Percentiles rank a stretch among this genome's conserved stretches.
These are phyloP conservation scores for Staphylotrichum tortipilum DNA, from an alignment of 495 filamentous ascomycete genomes.

Conservation along the genomic window DNA sequence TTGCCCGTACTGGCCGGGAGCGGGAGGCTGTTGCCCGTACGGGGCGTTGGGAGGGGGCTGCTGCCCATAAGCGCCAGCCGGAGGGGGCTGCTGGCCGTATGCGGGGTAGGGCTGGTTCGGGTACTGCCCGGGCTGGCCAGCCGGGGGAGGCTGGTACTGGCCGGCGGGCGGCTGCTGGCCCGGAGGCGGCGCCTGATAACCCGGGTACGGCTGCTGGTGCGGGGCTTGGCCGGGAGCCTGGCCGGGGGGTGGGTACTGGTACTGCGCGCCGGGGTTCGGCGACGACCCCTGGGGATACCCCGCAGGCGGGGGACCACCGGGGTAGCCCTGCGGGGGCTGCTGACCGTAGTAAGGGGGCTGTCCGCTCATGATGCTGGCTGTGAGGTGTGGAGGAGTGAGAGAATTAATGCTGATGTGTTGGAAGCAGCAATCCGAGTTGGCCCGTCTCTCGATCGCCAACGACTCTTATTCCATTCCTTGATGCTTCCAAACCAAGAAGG, in stretches of 20 bases:
- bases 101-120: neutral
- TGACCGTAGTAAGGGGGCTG: constrained; percentile 1
- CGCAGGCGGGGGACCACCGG: neutral
- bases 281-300: neutral
- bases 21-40: neutral
- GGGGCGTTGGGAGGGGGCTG: neutral
- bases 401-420: too few species aligned
- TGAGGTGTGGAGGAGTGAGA: neutral
- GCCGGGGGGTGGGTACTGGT: neutral
- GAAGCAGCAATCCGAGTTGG: too few species aligned
- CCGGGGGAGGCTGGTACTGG: neutral
- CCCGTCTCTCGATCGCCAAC: too few species aligned
- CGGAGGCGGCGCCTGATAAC: neutral
- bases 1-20: neutral
- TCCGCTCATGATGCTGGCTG: neutral
- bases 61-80: neutral
- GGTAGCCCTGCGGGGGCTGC: neutral
- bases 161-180: neutral
- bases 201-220: neutral
- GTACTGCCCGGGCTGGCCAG: neutral
- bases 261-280: neutral
- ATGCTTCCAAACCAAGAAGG: neutral
- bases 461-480: too few species aligned
- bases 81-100: neutral
- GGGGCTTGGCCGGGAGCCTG: neutral